Conservation (phyloP, 1,284 basidiomycete genomes). For the Prillingera fragicola region DNA sequence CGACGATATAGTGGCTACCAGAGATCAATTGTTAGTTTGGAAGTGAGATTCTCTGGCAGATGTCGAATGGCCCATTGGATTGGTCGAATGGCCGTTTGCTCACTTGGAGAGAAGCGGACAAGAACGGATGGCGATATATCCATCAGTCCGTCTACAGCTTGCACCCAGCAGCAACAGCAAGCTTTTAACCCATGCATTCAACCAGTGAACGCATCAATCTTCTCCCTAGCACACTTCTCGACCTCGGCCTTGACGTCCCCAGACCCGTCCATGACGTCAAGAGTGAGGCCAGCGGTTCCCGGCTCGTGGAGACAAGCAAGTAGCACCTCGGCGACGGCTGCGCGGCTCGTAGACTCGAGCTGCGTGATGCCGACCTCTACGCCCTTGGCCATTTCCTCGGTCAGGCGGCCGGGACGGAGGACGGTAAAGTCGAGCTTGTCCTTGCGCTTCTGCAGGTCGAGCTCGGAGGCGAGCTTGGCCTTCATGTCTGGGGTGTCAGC, state of each 20-base stretch:
- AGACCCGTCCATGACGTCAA: constrained; percentile 61
- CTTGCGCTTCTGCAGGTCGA: constrained; percentile 55
- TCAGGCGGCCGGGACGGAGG: constrained; percentile 60
- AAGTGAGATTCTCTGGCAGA: no score
- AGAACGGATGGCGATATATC: no score
- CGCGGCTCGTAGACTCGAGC: constrained; percentile 50
- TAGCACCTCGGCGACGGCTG: constrained; percentile 60
- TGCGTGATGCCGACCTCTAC: constrained; percentile 58
- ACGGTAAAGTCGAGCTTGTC: constrained; percentile 64
- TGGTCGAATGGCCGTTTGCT: no score
- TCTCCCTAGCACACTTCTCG: constrained; percentile 59
- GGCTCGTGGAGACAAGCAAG: constrained; percentile 55
- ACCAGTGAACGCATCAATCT: constrained; percentile 30
- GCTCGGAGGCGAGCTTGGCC: constrained; percentile 66
- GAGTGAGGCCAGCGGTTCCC: constrained; percentile 58
- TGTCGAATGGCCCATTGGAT: no score
- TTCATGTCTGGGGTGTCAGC: constrained; percentile 51
- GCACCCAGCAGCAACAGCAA: no score
- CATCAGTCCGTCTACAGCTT: no score
- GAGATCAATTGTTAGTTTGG: no score
- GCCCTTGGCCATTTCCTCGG: constrained; percentile 55
- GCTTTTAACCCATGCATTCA: no score
- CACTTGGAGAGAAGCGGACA: no score
- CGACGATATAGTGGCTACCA: no score
- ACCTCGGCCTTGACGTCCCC: constrained; percentile 55